Evolutionary conservation across 495 filamentous ascomycete genomes (phyloP), one percentile per base, ranked within the genome.

Genomic region (Mytilinidion resinicola): DNA sequence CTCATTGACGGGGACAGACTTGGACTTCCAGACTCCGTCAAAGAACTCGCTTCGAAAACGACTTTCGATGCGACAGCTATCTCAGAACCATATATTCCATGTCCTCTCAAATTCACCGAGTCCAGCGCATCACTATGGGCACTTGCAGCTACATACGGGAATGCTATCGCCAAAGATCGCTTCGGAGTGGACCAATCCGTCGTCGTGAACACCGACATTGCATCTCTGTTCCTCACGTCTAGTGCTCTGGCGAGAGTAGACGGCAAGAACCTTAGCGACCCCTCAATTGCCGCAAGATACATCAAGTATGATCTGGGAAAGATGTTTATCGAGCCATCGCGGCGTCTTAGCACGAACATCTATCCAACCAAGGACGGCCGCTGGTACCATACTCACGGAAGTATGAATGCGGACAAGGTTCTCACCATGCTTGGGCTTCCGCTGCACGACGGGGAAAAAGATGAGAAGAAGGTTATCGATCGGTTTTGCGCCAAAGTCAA

Each of bases 291-390:
- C 39, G 17, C 11, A 9, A 1, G 39, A 14, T 14, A 12, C 4
- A 42, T 42, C 3, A 42, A 42, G 17, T 42, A 14, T 9, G 39
- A 42, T 42, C 2, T 42, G 39, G 39, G 12, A 42, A 42, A 42
- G 2, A 42, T 42, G 39, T 17, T 42, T 4, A 42, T 17, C 9
- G 39, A 42, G 39, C 39, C 39, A 17, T 42, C 12, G 39, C 39
- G 39, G 11, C 39, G 39, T 17, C 39, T 42, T 17, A 42, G 39
- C 39, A 50, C 46, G 12, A 50, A 50, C 20, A 50, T 50, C 46
- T 50, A 50, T 33, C 17, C 17, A 50, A 21, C 17, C 46, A 50
- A 50, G 46, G 46, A 50, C 25, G 46, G 46, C 20, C 46, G 46
- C 14, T 50, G 1, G 1, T 50, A 50, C 20, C 46, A 50, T 11